Base-by-base conservation (phyloP, 2,329 filamentous ascomycete species). In the Periconia sp. region DNA sequence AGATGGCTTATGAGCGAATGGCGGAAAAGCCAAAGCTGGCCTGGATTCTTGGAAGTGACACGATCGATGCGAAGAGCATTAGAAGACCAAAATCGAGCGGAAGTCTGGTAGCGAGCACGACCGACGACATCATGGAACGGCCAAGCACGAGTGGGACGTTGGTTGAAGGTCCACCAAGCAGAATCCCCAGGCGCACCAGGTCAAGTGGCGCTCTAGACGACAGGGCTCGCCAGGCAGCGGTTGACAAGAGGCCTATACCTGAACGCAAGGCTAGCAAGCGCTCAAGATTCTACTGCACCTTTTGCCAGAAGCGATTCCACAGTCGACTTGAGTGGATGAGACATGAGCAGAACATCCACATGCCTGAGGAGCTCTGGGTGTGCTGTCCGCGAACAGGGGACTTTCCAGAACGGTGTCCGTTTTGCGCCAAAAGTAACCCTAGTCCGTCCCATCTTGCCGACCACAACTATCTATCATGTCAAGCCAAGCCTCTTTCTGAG, bases 321-420 rank as follows among this genome's bases (percentile, higher is more conserved):
- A 44, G 71, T 71, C 34, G 77, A 74, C 75, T 78, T 56, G 78
- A 80, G 56, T 80, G 78, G 78, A 73, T 76, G 50, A 75, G 84
- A 40, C 85, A 88, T 61, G 85, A 88, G 57, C 5, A 69, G 84
- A 43, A 83, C 83, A 62, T 64, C 83, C 48, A 87, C 81, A 9
- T 77, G 86, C 65, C 76, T 10, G 49, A 55, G 31, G 54, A 60
- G 34, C 40, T 59, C 2, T 62, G 55, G 54, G 40, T 60, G 7
- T 60, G 55, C 41, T 60, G 58, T 33, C 58, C 56, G 4, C 43
- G 52, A 6, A 56, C 46, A 11, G 58, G 53, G 17, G 39, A 48
- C 74, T 2, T 78, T 79, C 46, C 55, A 61, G 8, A 58, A 59
- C 45, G 47, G 24, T 80, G 78, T 58, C 75, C 75, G 13, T 80